Evolutionary conservation across 2,329 filamentous ascomycete species (phyloP).

Genomic region (Didymella segeticola): DNA sequence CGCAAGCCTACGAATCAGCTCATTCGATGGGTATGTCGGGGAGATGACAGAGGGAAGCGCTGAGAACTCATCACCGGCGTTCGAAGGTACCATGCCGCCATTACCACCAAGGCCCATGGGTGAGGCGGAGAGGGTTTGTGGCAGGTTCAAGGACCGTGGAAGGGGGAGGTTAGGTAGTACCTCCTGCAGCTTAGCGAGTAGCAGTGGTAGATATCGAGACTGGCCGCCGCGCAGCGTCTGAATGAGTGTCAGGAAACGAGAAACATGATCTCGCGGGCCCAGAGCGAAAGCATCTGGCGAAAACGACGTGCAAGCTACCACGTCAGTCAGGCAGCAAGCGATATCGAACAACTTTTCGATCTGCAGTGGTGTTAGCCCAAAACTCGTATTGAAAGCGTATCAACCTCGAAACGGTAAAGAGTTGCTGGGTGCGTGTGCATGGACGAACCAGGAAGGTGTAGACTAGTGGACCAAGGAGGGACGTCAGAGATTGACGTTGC

Average conservation of each 20-base stretch:
- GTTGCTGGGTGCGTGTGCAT: conserved; percentile 20
- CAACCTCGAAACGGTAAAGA: conserved; percentile 25
- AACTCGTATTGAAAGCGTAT: conserved; percentile 17
- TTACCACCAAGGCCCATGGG: conserved; percentile 36
- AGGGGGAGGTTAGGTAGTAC: conserved; percentile 62
- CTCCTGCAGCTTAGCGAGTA: conserved; percentile 78
- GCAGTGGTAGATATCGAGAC: conserved; percentile 76
- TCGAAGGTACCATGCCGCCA: conserved; percentile 39
- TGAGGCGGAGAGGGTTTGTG: conserved; percentile 35
- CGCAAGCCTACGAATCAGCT: conserved; percentile 45
- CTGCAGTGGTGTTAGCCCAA: conserved; percentile 50
- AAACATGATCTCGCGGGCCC: conserved; percentile 73
- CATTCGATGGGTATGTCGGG: conserved; percentile 41
- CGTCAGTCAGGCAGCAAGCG: conserved; percentile 74
- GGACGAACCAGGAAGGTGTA: conserved; percentile 22
- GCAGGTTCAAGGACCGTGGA: conserved; percentile 44
- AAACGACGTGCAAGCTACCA: conserved; percentile 69
- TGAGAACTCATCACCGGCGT: conserved; percentile 39
- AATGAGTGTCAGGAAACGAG: conserved; percentile 69
- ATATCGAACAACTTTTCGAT: conserved; percentile 84
- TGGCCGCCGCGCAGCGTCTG: conserved; percentile 76
- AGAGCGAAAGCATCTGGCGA: conserved; percentile 61
- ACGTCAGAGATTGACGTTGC: conserved; percentile 41
- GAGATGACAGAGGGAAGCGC: conserved; percentile 34
- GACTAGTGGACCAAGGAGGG: conserved; percentile 26